Evolutionary conservation across 1,284 basidiomycete species (phyloP), one percentile per base, ranked within the genome.

Genomic region (Cystobasidiaceae sp.): DNA sequence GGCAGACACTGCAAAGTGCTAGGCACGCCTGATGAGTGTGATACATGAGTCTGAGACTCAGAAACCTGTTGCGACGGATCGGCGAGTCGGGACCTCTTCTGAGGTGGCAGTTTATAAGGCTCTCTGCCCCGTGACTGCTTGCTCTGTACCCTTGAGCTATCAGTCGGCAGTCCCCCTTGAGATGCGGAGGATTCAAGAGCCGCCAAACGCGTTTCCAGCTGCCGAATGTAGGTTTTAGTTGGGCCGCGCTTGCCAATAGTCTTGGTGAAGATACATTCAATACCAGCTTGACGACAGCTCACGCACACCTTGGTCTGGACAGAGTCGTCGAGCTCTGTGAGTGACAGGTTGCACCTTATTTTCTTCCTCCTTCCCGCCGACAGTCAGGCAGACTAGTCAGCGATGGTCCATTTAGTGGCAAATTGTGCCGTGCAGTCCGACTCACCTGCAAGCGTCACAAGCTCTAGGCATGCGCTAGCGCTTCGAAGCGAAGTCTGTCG

Each of bases 141-240:
- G n/a, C n/a, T n/a, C n/a, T n/a, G n/a, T n/a, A n/a, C n/a, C n/a
- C n/a, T n/a, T n/a, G n/a, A n/a, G n/a, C n/a, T n/a, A 56, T 44
- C 54, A n/a, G 9, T 19, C 21, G 54, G n/a, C 27, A 3, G 21
- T 7, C 5, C 15, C 1, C 54, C 60, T 4, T n/a, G 13, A 0
- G 46, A 32, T 3, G 48, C 52, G 3, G 61, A 46, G 2, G 61
- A 64, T 21, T 64, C 61, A 8, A 64, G 51, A 2, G 61, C 61
- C 0, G 61, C 61, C 17, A 64, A 33, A 9, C 61, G 19, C 21
- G n/a, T 45, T 41, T 64, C 61, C 17, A 64, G 61, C 28, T 64
- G 61, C 52, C 56, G 61, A 28, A 64, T 64, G 52, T 64, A 64
- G 0, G 51, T 52, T 39, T 64, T 64, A 32, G 45, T 64, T 2